Conservation (phyloP, 192 early-diverging fungal genomes). For the Thamnidium elegans region DNA sequence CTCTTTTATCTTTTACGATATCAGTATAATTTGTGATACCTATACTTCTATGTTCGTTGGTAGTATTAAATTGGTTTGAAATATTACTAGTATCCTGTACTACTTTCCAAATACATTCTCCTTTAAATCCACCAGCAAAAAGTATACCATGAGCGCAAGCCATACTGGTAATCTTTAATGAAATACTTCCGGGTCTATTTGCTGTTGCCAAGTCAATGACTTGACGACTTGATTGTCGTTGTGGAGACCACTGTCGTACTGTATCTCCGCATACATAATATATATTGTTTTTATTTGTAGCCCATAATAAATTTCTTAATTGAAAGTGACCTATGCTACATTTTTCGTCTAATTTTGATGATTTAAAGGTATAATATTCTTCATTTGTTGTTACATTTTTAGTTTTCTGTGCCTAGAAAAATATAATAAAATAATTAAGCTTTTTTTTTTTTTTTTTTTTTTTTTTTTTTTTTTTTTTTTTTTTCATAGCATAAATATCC, state of each 20-base stretch:
- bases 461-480: neutral
- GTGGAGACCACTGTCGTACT: constrained; percentile 48
- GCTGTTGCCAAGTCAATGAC: constrained; percentile 27
- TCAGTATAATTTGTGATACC: constrained; percentile 68
- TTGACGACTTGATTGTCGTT: constrained; percentile 25
- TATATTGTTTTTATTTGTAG: constrained; percentile 56
- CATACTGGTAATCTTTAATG: constrained; percentile 52
- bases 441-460: neutral
- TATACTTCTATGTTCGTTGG: constrained; percentile 39
- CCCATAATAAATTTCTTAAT: constrained; percentile 59
- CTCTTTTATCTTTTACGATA: constrained; percentile 39
- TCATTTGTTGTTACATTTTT: constrained; percentile 28
- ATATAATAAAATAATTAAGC: too few relatives aligned
- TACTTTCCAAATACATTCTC: constrained; percentile 38
- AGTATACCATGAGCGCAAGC: constrained; percentile 40
- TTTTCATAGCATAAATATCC: neutral
- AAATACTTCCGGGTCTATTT: neutral
- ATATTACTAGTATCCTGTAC: constrained; percentile 18
- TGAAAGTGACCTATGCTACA: constrained; percentile 62
- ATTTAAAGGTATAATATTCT: constrained; percentile 46
- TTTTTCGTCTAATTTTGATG: constrained; percentile 41
- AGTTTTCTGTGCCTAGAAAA: constrained; percentile 19
- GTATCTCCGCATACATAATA: constrained; percentile 51
- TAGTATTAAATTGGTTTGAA: constrained; percentile 24
- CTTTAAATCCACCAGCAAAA: constrained; percentile 52